Evolutionary conservation across 768 basidiomycete species (phyloP), one percentile per base, ranked within the genome.

Genomic region (Austroboletus eburneus): DNA sequence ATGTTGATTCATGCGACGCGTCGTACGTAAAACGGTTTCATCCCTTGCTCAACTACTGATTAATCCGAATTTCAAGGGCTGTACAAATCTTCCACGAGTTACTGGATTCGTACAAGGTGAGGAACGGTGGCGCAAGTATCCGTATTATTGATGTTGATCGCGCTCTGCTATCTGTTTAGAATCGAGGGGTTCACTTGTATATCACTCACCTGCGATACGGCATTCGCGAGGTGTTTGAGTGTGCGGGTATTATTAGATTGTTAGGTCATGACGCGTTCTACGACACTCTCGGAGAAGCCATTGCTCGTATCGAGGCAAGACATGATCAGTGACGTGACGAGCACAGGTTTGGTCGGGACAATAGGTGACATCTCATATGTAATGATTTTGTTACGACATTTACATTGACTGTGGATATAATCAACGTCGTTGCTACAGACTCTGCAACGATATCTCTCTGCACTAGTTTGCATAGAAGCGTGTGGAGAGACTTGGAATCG

Each of bases 1-100:
- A 98, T 67, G 87, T 96, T 4, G 90, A 93, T 47, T 78, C 74
- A 16, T 83, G 90, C 49, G 95, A 99, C 63, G 92, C 95, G 8
- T 91, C 90, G 87, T 94, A 59, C 65, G 86, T 70, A 18, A 13
- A 25, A n/a, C 10, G 5, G 2, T n/a, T 34, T 38, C 46, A 20
- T 12, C 34, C 41, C n/a, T 34, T n/a, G 5, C 35, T 24, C 13
- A 21, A 16, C 43, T 20, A 23, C 18, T 49, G 5, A 66, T 25
- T 43, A 20, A 30, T 42, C 47, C 5, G 48, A 43, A 22, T 35
- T 17, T 27, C 23, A 57, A 91, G 89, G 23, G 91, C 92, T 23
- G 78, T 83, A 9, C 89, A 91, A 65, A 88, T 92, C 52, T 82
- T 94, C 57, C 74, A 77, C 48, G 91, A 94, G 61, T 66, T 93